phyloP scores from a whole-genome alignment of 306 rosid genomes.

The Cucurbita ficifolia region DNA sequence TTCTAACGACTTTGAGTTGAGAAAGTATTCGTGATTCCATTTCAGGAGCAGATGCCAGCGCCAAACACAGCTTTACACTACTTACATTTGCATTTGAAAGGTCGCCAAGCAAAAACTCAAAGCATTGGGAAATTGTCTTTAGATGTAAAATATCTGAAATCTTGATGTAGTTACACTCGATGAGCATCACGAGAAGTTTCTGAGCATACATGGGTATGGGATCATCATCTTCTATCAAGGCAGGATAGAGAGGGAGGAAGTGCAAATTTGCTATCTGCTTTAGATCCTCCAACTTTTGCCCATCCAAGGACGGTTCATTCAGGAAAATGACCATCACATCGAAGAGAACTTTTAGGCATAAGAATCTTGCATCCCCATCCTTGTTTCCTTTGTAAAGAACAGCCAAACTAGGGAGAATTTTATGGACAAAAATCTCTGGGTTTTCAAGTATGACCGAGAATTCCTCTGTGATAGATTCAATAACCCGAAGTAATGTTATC shows the following conservation, averaged over 20 bases:
- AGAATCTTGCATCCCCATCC: conserved; percentile 94
- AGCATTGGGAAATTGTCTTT: conserved; percentile 89
- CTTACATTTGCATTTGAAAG: conserved; percentile 78
- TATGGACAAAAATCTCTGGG: conserved; percentile 53
- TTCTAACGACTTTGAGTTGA: conserved; percentile 78
- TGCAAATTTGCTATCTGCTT: conserved; percentile 46
- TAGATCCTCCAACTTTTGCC: conserved; percentile 53
- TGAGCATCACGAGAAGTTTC: conserved; percentile 96
- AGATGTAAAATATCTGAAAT: conserved; percentile 75
- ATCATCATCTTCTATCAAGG: conserved; percentile 83
- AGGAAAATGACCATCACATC: conserved; percentile 69
- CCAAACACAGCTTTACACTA: conserved; percentile 72
- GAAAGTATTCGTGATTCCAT: conserved; percentile 92
- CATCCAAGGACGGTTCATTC: conserved; percentile 59
- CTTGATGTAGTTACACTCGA: conserved; percentile 53
- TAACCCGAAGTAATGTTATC: conserved; percentile 75
- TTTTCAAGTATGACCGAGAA: conserved; percentile 41
- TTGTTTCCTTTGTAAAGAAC: conserved; percentile 84
- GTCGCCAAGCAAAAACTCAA: conserved; percentile 93
- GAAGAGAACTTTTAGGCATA: conserved; percentile 78
- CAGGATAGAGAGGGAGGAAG: conserved; percentile 90
- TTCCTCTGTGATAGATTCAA: conserved; percentile 84
- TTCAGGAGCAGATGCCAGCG: conserved; percentile 85
- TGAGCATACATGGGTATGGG: conserved; percentile 91
- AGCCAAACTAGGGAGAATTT: conserved; percentile 84